phyloP scores from a whole-genome alignment of 371 early-diverging fungal species.

The Parasitella parasitica region DNA sequence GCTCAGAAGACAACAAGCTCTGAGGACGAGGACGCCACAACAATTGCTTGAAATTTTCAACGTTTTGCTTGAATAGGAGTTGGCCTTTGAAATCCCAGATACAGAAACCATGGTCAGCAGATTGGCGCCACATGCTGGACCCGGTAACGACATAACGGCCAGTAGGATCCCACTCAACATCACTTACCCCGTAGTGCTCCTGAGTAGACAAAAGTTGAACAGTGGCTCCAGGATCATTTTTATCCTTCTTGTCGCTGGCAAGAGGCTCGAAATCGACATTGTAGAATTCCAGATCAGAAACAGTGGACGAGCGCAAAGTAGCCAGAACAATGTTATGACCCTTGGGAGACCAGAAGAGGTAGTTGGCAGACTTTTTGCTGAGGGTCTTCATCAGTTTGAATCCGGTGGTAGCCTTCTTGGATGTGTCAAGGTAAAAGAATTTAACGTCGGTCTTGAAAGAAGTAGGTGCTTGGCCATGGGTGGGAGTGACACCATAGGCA shows the following conservation, averaged over 20 bases:
- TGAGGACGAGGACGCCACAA: conserved; percentile 95
- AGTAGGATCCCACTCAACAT: conserved; percentile 97
- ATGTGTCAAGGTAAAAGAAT: conserved; percentile 77
- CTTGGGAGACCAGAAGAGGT: conserved; percentile 93
- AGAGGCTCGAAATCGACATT: conserved; percentile 84
- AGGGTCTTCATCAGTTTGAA: conserved; percentile 70
- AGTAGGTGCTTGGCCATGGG: conserved; percentile 46
- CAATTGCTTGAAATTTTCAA: conserved; percentile 89
- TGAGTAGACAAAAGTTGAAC: conserved; percentile 67
- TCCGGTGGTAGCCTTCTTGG: conserved; percentile 55
- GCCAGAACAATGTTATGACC: conserved; percentile 93
- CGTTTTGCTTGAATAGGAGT: conserved; percentile 69
- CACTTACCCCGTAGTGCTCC: conserved; percentile 94
- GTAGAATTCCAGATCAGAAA: conserved; percentile 89
- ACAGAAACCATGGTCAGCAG: conserved; percentile 85
- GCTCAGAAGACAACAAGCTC: conserved; percentile 76
- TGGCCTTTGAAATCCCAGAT: conserved; percentile 94
- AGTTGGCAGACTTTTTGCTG: conserved; percentile 79
- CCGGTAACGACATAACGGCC: conserved; percentile 91
- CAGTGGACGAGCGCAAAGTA: conserved; percentile 78
- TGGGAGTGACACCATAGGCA: conserved; percentile 49
- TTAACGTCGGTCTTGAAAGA: conserved; percentile 74
- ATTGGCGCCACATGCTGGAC: conserved; percentile 84
- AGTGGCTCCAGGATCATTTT: conserved; percentile 51
- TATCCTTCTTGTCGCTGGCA: conserved; percentile 44